Conservation (phyloP, 2,329 filamentous ascomycete genomes). For the Penicillium sclerotiorum region DNA sequence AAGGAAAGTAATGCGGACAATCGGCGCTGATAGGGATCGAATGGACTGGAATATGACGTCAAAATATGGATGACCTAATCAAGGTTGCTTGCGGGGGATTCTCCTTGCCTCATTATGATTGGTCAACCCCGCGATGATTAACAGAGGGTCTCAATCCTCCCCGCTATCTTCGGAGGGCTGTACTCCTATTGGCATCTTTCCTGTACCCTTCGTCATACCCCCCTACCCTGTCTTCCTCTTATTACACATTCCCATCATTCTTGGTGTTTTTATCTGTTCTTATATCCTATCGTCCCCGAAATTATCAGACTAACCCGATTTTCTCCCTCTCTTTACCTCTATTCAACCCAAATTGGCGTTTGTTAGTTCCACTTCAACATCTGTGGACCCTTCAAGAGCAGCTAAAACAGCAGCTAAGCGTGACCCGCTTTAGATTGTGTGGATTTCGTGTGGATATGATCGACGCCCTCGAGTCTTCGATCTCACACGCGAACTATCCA, state of each 20-base stretch:
- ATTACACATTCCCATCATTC: not conserved
- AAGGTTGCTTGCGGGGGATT: slow-evolving; percentile 7
- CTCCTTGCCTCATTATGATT: slow-evolving; percentile 8
- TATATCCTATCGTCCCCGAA: not conserved
- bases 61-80: slow-evolving; percentile 10
- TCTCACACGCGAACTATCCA: slow-evolving; percentile 8
- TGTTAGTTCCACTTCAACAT: not conserved
- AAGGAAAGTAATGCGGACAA: not conserved
- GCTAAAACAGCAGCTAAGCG: too few relatives aligned
- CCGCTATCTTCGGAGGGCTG: slow-evolving; percentile 14
- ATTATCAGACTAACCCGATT: too few relatives aligned
- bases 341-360: not conserved
- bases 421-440: slow-evolving; percentile 9
- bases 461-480: slow-evolving; percentile 8
- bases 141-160: slow-evolving; percentile 5
- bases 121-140: slow-evolving; percentile 8
- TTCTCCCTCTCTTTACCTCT: not conserved
- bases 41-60: slow-evolving; percentile 12
- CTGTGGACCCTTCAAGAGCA: slow-evolving; percentile 3
- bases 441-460: slow-evolving; percentile 21
- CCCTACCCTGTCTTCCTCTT: not conserved
- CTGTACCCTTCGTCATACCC: not conserved
- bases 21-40: not conserved
- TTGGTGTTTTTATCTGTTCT: not conserved
- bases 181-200: slow-evolving; percentile 15